phyloP scores from a whole-genome alignment of 2,329 filamentous ascomycete species.

The Monosporascus sp. region DNA sequence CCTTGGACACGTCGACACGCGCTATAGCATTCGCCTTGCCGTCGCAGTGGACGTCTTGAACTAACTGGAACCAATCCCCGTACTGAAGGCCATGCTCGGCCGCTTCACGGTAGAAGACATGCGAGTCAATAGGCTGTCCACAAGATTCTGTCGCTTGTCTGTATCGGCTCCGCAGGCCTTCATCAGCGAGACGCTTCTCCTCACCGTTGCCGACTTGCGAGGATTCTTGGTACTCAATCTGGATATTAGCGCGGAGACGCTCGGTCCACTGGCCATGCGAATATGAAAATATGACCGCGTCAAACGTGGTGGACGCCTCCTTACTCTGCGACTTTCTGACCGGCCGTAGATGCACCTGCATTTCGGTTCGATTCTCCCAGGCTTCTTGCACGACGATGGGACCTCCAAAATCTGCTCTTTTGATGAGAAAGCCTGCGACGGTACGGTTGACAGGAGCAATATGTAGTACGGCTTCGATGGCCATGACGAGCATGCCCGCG shows the following conservation, averaged over 20 bases:
- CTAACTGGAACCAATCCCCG: no score
- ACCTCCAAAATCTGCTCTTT: conserved; percentile 25
- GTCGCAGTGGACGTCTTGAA: no score
- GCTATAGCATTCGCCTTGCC: no score
- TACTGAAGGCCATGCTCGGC: no score
- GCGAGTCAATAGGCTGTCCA: no score
- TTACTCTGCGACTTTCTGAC: conserved; percentile 17
- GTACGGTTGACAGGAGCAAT: conserved; percentile 10
- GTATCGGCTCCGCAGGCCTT: no score
- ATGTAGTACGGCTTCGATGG: conserved; percentile 30
- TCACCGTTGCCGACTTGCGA: no score
- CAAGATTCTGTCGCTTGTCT: no score
- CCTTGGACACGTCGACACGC: no score
- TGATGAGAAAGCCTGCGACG: conserved; percentile 21
- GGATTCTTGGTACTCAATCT: conserved; percentile 21
- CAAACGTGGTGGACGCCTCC: conserved; percentile 17
- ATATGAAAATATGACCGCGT: conserved; percentile 23
- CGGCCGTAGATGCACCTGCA: conserved; percentile 22
- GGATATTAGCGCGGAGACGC: conserved; percentile 24
- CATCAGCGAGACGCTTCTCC: no score
- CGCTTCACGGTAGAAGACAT: no score
- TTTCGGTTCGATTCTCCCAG: conserved; percentile 26
- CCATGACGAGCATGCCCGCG: conserved; percentile 32
- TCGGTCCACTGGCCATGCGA: conserved; percentile 24
- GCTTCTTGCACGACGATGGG: conserved; percentile 25